phyloP scores from a whole-genome alignment of 257 asterid species.

The Solanum bulbocastanum region DNA sequence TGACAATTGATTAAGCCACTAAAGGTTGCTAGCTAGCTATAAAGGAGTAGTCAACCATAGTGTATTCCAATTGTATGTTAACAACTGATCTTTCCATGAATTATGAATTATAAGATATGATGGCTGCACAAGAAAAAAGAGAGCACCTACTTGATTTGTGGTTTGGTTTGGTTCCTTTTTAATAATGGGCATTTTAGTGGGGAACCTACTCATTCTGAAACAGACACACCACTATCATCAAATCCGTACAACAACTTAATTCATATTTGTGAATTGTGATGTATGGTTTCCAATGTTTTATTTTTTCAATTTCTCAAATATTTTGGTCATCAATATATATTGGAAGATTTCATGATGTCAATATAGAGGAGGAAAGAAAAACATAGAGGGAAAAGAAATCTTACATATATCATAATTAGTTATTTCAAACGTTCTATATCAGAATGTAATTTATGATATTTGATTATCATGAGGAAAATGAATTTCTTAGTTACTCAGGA shows the following conservation, averaged over 20 bases:
- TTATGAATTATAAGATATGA: background rate
- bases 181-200: constrained; percentile 1
- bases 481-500: background rate
- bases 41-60: background rate
- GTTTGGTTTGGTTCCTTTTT: background rate
- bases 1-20: background rate
- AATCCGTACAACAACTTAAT: background rate
- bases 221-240: background rate
- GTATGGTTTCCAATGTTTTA: background rate
- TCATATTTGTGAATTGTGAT: background rate
- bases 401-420: background rate
- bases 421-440: background rate
- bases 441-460: background rate
- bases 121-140: background rate
- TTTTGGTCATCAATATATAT: background rate
- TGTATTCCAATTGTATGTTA: background rate
- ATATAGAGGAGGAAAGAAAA: background rate
- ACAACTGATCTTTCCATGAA: background rate
- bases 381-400: background rate
- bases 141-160: background rate
- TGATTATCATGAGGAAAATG: background rate
- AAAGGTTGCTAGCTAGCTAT: background rate
- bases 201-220: constrained; percentile 5
- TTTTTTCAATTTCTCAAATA: background rate
- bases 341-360: background rate